These are phyloP conservation scores for Phoma sp. DNA, from an alignment of 2,329 filamentous ascomycete species.

Conservation along the genomic window DNA sequence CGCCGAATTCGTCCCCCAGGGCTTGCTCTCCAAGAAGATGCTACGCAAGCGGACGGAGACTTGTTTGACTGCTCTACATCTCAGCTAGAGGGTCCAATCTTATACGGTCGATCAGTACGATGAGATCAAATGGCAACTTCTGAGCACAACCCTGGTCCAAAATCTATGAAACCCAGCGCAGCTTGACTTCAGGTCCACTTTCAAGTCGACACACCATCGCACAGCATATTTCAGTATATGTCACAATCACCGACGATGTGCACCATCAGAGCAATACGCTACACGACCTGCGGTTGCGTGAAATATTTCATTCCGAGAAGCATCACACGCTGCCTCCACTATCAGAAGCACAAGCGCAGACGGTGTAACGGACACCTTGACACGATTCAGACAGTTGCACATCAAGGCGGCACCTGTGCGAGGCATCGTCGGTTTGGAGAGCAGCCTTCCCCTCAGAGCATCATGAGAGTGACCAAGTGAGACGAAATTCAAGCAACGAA, in stretches of 20 bases:
- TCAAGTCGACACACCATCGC: no score
- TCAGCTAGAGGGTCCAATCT: no score
- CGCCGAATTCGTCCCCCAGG: no score
- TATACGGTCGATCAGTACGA: no score
- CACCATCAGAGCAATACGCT: conserved; percentile 9
- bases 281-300: conserved; percentile 8
- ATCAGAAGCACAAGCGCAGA: not conserved
- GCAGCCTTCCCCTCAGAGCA: not conserved
- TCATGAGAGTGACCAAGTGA: not conserved
- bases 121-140: no score
- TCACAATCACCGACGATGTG: not conserved
- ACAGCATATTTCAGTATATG: not conserved
- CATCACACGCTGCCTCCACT: conserved; percentile 6
- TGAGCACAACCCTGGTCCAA: no score
- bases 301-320: conserved; percentile 3
- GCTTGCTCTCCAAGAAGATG: no score
- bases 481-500: no score
- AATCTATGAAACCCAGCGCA: no score
- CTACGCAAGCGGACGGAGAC: no score
- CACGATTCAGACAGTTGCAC: not conserved
- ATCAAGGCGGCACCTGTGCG: conserved; percentile 4
- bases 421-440: conserved; percentile 1
- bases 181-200: no score
- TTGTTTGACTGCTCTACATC: no score
- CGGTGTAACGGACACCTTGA: conserved; percentile 8